phyloP scores from a whole-genome alignment of 169 alveolate species.

The Babesia gibsoni region DNA sequence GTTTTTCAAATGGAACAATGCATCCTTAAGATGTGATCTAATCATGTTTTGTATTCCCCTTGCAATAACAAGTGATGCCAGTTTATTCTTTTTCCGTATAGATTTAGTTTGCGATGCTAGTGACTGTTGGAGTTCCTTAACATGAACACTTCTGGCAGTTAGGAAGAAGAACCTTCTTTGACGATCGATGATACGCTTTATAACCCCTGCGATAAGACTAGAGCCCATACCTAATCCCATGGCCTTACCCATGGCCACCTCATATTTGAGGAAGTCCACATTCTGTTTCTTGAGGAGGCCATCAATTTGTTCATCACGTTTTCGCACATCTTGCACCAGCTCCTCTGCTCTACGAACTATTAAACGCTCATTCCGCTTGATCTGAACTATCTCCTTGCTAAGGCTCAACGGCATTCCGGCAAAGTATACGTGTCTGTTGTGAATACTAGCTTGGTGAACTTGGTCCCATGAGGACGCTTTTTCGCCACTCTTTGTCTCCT shows the following conservation, averaged over 20 bases:
- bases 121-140: background rate
- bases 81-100: background rate
- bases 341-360: background rate
- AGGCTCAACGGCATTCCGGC: constrained; percentile 51
- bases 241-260: constrained; percentile 54
- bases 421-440: constrained; percentile 56
- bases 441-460: constrained; percentile 22
- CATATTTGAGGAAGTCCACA: constrained; percentile 35
- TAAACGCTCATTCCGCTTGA: constrained; percentile 1
- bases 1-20: background rate
- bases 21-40: background rate
- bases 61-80: constrained; percentile 9
- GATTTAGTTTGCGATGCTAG: background rate
- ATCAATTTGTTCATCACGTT: constrained; percentile 20
- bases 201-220: background rate
- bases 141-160: background rate
- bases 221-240: constrained; percentile 36
- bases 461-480: constrained; percentile 34
- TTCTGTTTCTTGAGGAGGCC: constrained; percentile 16
- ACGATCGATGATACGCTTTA: background rate
- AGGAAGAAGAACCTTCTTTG: background rate
- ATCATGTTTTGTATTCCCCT: background rate
- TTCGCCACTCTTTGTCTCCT: background rate
- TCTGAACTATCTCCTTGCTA: constrained; percentile 17
- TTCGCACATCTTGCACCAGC: constrained; percentile 6